Base-by-base conservation (phyloP, 202 grass and related monocot species). In the Setaria italica region DNA sequence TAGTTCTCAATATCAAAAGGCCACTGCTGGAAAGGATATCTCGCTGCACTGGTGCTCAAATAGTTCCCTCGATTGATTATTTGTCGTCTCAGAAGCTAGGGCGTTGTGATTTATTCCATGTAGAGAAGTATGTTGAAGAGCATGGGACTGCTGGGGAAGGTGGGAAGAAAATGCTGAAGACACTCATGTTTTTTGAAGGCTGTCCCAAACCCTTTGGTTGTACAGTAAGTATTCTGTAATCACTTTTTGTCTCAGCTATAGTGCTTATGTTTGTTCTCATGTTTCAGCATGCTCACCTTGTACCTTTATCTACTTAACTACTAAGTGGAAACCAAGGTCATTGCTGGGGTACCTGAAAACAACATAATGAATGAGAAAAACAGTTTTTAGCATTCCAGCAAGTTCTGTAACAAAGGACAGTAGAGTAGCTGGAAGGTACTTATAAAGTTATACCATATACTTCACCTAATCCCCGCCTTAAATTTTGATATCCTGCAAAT, bases 111-210 rank as follows among this genome's bases (percentile, higher is more conserved):
- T 82, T 92, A 67, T 99, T 99, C 81, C 93, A 91, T 92, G 96
- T 99, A 75, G 93, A 99, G 80, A 99, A 99, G 62, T 96, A 92
- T 87, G 72, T 94, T 66, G 96, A 99, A 84, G 91, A 94, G 82
- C 90, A 94, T 80, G 96, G 90, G 42, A 92, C 90, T 81, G 91
- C 96, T 88, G 86, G 91, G 64, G 89, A 92, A 81, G 88, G 79
- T 74, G 93, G 93, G 48, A 99, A 91, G 82, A 95, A 99, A 86
- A 72, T 83, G 69, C 69, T 95, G 53, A 99, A 99, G 85, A 95
- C 90, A 12, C 94, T 99, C 81, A 96, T 99, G 96, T 99, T 92
- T 94, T 96, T 99, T 78, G 86, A 95, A 91, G 91, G 94, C 21
- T 99, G 96, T 63, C 91, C 93, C 62, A 99, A 92, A 74, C 96